Conservation (phyloP, 2,329 filamentous ascomycete species). For the Neocatenulostroma microsporum region DNA sequence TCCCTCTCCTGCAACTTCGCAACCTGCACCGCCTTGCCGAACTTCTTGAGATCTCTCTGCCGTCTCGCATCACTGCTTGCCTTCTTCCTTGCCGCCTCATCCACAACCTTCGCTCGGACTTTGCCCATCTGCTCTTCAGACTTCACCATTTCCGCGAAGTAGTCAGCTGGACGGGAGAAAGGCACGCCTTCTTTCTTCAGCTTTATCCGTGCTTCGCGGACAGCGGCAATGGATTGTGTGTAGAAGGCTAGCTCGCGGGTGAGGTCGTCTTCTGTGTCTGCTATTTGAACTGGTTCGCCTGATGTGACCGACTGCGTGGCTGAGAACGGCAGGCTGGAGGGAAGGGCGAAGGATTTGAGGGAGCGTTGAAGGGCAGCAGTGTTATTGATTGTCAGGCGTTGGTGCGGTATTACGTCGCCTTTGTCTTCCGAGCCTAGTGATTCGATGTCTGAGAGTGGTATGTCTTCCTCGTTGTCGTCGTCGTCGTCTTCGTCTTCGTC, state of each 20-base stretch:
- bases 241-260: constrained; percentile 91
- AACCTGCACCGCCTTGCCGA: constrained; percentile 95
- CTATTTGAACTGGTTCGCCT: constrained; percentile 60
- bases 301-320: constrained; percentile 73
- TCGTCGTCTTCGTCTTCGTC: constrained; percentile 47
- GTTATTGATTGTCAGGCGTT: constrained; percentile 96
- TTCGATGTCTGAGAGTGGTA: constrained; percentile 80
- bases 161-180: constrained; percentile 85
- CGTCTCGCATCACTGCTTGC: constrained; percentile 84
- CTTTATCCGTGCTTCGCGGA: constrained; percentile 60
- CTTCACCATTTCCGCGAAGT: constrained; percentile 99
- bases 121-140: constrained; percentile 96
- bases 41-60: constrained; percentile 94
- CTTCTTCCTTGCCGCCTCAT: constrained; percentile 88
- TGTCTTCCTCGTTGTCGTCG: constrained; percentile 74
- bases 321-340: constrained; percentile 66
- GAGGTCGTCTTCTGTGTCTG: constrained; percentile 83
- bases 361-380: constrained; percentile 73
- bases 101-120: constrained; percentile 86
- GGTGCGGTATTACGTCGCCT: constrained; percentile 80
- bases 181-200: constrained; percentile 75
- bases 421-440: constrained; percentile 70
- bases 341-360: constrained; percentile 68
- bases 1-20: constrained; percentile 91
- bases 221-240: constrained; percentile 76